These are phyloP conservation scores for Lasiosphaeriaceae sp. DNA, from an alignment of 495 filamentous ascomycete genomes.

Conservation along the genomic window DNA sequence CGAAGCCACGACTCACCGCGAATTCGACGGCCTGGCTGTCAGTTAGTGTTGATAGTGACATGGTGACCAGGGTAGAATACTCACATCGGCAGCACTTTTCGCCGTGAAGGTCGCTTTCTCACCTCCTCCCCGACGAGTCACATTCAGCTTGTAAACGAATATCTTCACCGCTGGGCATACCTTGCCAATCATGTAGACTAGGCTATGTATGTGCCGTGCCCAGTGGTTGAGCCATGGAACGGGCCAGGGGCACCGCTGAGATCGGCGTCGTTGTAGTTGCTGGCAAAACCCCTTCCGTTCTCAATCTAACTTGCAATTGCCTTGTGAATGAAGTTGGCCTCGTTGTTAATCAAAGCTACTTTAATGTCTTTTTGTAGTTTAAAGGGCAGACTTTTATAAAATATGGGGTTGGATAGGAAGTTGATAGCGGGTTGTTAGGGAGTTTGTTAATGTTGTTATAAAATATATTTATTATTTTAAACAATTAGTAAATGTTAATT, in stretches of 20 bases:
- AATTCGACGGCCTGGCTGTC: slow-evolving; percentile 4
- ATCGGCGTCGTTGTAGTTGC: slow-evolving; percentile 16
- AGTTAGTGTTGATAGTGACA: neutral
- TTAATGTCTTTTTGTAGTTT: slow-evolving; percentile 20
- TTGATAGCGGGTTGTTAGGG: neutral
- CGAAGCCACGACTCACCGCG: slow-evolving; percentile 1
- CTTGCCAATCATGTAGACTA: slow-evolving; percentile 26
- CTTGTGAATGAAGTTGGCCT: slow-evolving; percentile 22
- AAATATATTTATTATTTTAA: no score
- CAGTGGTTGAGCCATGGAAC: slow-evolving; percentile 28
- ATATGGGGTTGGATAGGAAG: neutral
- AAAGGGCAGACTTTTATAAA: neutral
- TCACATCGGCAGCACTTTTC: neutral
- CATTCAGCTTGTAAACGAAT: neutral
- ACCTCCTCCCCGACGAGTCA: neutral
- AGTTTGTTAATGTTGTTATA: neutral
- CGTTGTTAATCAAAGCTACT: slow-evolving; percentile 42
- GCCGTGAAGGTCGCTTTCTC: slow-evolving; percentile 1
- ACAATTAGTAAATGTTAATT: no score
- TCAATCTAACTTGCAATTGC: neutral
- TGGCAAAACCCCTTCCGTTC: slow-evolving; percentile 1
- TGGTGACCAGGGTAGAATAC: neutral
- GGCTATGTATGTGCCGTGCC: slow-evolving; percentile 43
- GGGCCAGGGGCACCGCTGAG: slow-evolving; percentile 16
- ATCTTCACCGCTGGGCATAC: slow-evolving; percentile 33